A percentile compares a stretch with the other conserved stretches of the same genome.
phyloP scores from a whole-genome alignment of 495 filamentous ascomycete species.

The Annulohypoxylon maeteangense region DNA sequence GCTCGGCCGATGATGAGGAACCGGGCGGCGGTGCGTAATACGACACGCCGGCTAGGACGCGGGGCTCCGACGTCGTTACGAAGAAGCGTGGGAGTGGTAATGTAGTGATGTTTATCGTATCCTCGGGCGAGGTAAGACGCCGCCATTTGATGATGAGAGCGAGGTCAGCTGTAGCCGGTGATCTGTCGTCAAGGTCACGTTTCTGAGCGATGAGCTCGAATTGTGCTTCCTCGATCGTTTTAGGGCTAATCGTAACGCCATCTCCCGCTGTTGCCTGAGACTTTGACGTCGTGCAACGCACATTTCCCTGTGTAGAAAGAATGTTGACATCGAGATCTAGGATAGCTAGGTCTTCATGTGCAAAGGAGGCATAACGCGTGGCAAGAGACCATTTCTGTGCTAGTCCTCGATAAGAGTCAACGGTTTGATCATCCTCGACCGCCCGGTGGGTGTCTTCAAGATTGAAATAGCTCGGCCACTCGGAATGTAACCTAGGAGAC shows the following conservation, averaged over 20 bases:
- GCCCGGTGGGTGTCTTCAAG: conserved; percentile 53
- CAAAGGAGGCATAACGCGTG: conserved; percentile 77
- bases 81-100: conserved; percentile 81
- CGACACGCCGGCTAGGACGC: conserved; percentile 77
- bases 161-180: conserved; percentile 75
- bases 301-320: conserved; percentile 64
- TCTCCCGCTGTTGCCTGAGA: conserved; percentile 40
- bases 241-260: conserved; percentile 62
- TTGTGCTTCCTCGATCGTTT: conserved; percentile 72
- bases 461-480: conserved; percentile 89
- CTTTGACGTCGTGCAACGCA: conserved; percentile 52
- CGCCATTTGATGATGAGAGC: conserved; percentile 81
- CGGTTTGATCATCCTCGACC: conserved; percentile 29
- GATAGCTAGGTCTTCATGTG: conserved; percentile 74
- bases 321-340: conserved; percentile 69
- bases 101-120: conserved; percentile 62
- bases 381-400: conserved; percentile 82
- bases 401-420: conserved; percentile 64
- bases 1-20: conserved; percentile 20
- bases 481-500: conserved; percentile 76
- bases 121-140: conserved; percentile 54
- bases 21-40: conserved; percentile 50
- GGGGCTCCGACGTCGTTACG: conserved; percentile 83
- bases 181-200: conserved; percentile 79
- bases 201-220: conserved; percentile 81